phyloP scores from a whole-genome alignment of 805 yeast species.

The Lachancea kluyveri region DNA sequence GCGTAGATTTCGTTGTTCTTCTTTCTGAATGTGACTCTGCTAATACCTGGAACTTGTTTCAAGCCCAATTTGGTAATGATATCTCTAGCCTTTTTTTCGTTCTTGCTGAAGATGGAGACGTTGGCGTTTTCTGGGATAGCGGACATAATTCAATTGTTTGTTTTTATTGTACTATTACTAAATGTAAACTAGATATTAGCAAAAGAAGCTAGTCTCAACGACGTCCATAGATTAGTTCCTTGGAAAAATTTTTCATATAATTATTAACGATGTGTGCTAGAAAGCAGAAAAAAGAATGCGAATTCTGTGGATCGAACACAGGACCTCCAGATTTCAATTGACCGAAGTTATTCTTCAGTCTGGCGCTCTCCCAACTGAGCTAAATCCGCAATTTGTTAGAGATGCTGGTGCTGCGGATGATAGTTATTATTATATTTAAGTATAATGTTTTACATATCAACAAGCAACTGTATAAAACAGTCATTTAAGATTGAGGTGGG shows the following conservation, averaged over 20 bases:
- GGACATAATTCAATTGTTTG: conserved; percentile 17
- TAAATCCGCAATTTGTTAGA: conserved; percentile 33
- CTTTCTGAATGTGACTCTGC: conserved; percentile 93
- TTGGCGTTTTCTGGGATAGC: conserved; percentile 27
- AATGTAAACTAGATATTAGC: not conserved
- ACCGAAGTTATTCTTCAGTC: conserved; percentile 31
- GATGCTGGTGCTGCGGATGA: too few relatives aligned
- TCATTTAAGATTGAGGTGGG: too few relatives aligned
- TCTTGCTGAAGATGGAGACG: conserved; percentile 67
- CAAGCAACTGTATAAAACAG: too few relatives aligned
- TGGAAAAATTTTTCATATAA: too few relatives aligned
- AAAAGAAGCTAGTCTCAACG: not conserved
- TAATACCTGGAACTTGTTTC: conserved; percentile 85
- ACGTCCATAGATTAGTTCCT: not conserved
- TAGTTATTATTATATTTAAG: too few relatives aligned
- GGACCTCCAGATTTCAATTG: conserved; percentile 56
- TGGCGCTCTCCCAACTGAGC: conserved; percentile 42
- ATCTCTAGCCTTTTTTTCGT: conserved; percentile 95
- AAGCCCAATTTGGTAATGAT: conserved; percentile 80
- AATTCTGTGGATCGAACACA: conserved; percentile 67
- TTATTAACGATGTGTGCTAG: too few relatives aligned
- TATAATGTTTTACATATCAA: too few relatives aligned
- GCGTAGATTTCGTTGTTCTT: conserved; percentile 88
- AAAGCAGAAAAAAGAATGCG: conserved; percentile 30
- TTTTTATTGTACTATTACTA: not conserved